Base-by-base conservation (phyloP, 768 basidiomycete genomes). In the Fomitopsis serialis region DNA sequence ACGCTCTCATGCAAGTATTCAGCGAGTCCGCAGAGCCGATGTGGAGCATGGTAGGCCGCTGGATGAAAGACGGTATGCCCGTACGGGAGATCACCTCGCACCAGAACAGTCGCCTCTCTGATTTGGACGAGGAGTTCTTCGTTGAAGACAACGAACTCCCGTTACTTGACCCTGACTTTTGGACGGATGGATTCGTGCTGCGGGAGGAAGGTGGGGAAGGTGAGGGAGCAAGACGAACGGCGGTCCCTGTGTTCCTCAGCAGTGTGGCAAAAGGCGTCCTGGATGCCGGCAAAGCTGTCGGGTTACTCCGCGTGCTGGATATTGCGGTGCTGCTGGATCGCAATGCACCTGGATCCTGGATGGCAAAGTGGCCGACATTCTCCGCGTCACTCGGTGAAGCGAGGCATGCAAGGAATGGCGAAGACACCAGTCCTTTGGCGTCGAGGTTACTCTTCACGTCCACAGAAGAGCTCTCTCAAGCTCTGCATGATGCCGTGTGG, bases 31-130 rank as follows among this genome's bases (percentile, higher is more conserved):
- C 79, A 0, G 87, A 87, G 62, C 88, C 90, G 0, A 69, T 85
- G 8, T 93, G 91, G 91, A 62, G 60, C 6, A 86, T 86, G 82
- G 72, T 87, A 2, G 79, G 81, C 24, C 71, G 72, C 52, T 93
- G 90, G 91, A 67, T 92, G 49, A 76, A 73, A 45, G 76, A 85
- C 58, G 90, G 90, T 0, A 87, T 87, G 82, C 81, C 81, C 3
- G 62, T 71, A 19, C 63, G 64, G 29, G 61, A 68, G 19, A 21
- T 54, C 27, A 35, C 6, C 25, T 45, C 27, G n/a, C 40, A 13
- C 25, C 45, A 8, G 27, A 51, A 0, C 22, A 35, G 21, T 2
- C 36, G 42, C 21, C 13, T 42, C 23, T 15, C 29, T 27, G 40
- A 37, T 8, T 71, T 85, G 1, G 82, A 85, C 19, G 84, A 85